phyloP scores from a whole-genome alignment of 257 asterid genomes.

The Capsicum chinense region DNA sequence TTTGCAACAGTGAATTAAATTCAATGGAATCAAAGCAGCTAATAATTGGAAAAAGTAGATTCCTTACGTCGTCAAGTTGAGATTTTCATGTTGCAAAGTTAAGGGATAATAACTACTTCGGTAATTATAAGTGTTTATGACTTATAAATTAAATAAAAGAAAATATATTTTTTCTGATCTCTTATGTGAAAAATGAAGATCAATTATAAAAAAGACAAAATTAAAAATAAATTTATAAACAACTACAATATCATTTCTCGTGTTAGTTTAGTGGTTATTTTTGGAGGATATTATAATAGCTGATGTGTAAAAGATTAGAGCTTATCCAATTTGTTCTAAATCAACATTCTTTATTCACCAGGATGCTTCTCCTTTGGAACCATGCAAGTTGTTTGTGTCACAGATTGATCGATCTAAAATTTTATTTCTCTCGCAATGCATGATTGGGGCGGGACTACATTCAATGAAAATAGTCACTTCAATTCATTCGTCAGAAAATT shows the following conservation, averaged over 20 bases:
- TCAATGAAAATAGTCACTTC: neutral
- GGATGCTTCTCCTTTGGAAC: neutral
- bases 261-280: no score
- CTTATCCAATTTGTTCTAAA: slow-evolving; percentile 48
- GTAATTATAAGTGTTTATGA: no score
- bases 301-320: slow-evolving; percentile 65
- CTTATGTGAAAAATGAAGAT: no score
- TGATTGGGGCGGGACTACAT: neutral
- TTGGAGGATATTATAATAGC: slow-evolving; percentile 40
- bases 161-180: no score
- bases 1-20: neutral
- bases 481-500: no score
- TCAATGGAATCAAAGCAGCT: slow-evolving; percentile 27
- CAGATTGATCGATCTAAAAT: neutral
- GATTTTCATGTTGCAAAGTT: slow-evolving; percentile 3
- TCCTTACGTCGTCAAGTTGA: slow-evolving; percentile 16
- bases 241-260: no score
- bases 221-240: no score
- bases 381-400: slow-evolving; percentile 5
- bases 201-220: no score
- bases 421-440: neutral
- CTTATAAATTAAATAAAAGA: no score
- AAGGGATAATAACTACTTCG: no score
- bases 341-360: neutral
- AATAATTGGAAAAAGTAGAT: slow-evolving; percentile 32